phyloP scores from a whole-genome alignment of 768 basidiomycete genomes.

The Mycena venus region DNA sequence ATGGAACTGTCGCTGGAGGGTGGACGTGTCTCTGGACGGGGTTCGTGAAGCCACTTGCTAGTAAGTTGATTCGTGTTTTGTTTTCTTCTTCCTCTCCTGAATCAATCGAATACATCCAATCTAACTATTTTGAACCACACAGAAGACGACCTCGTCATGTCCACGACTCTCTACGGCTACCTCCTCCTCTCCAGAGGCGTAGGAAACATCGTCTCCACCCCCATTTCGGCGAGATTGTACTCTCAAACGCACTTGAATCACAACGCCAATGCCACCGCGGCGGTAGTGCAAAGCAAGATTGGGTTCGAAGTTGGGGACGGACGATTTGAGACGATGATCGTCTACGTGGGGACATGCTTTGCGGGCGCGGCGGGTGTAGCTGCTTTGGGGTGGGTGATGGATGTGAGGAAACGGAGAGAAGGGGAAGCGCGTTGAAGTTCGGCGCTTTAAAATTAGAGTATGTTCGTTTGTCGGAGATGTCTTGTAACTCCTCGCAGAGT shows the following conservation, averaged over 20 bases:
- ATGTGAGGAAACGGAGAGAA: no score
- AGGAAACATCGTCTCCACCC: slow-evolving; percentile 46
- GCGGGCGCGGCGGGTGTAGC: slow-evolving; percentile 43
- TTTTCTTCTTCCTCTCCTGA: neutral
- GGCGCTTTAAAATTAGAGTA: no score
- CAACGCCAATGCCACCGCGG: neutral
- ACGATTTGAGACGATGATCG: slow-evolving; percentile 41
- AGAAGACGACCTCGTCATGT: slow-evolving; percentile 43
- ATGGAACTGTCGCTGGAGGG: slow-evolving; percentile 41
- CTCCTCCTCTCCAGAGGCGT: slow-evolving; percentile 43
- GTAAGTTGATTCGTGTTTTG: neutral
- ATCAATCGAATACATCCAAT: neutral
- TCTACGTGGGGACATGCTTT: slow-evolving; percentile 47
- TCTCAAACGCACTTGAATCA: neutral
- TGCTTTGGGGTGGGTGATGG: slow-evolving; percentile 40
- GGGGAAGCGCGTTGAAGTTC: no score
- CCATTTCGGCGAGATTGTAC: slow-evolving; percentile 33
- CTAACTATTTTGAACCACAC: neutral
- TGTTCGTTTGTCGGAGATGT: no score
- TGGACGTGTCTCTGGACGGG: slow-evolving; percentile 45
- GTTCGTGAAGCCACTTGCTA: slow-evolving; percentile 31
- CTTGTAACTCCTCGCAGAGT: no score
- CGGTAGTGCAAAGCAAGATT: neutral
- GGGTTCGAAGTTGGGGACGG: slow-evolving; percentile 46
- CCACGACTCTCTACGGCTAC: slow-evolving; percentile 41